Evolutionary conservation across 495 filamentous ascomycete genomes (phyloP), one percentile per base, ranked within the genome.

Genomic region (Haplographium delicatum): DNA sequence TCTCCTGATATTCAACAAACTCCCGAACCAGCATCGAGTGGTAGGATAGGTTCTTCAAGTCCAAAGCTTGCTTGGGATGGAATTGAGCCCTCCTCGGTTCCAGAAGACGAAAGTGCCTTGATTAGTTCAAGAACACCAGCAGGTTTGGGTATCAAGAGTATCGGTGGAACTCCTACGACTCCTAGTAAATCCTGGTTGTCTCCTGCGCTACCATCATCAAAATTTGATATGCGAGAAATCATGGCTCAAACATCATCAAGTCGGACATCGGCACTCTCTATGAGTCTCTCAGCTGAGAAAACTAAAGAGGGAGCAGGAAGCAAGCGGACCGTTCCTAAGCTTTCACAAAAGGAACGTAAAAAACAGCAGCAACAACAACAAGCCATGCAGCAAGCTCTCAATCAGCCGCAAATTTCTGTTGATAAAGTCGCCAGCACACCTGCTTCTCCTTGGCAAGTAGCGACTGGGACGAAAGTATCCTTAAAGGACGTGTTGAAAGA

Each of bases 261-360:
- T 10, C 54, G 65, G 20, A 79, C 80, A 5, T 95, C 89, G 0
- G 83, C 80, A 27, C 69, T 96, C 2, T 85, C 89, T 0, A 68
- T 84, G n/a, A 88, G 74, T 0, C 73, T 96, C 43, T 76, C 79
- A 54, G 80, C 63, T 28, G 69, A 75, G 49, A 72, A 53, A 42
- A 55, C 52, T 6, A 72, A 68, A 42, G 72, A 75, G 2, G 39
- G 58, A 9, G 45, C 51, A 6, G 54, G 51, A 18, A 50, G 33
- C 6, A 72, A 68, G 58, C 24, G 51, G 18, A 41, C 66, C 1
- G 69, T 50, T 38, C 68, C 62, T 64, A 95, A 81, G 56, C 55
- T 94, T 34, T 93, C 89, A 1, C 93, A 97, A 56, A 91, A 89
- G 61, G 91, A 96, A 61, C 81, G 89, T 9, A 96, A 95, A 68